Percentiles rank a stretch among this genome's conserved stretches.
Evolutionary conservation across 2,329 filamentous ascomycete genomes (phyloP).

Genomic region (Diplodia scrobiculata): DNA sequence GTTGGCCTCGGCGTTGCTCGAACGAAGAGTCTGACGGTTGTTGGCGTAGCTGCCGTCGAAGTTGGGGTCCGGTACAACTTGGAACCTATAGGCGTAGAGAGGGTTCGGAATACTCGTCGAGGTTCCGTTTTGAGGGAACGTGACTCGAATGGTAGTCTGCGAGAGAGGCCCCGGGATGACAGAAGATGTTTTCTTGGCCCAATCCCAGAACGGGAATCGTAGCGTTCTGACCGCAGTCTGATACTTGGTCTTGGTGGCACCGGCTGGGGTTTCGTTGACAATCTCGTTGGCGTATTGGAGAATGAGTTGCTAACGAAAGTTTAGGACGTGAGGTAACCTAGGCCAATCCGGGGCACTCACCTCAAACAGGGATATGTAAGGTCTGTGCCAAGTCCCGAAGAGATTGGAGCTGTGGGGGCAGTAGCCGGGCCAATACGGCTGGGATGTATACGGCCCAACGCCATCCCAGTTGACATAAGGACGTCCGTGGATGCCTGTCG

Average conservation of each 20-base stretch:
- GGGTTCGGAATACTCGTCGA: constrained; percentile 41
- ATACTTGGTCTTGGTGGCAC: constrained; percentile 40
- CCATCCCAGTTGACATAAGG: constrained; percentile 38
- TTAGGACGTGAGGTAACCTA: neutral
- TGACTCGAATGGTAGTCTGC: constrained; percentile 44
- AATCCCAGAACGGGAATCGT: constrained; percentile 51
- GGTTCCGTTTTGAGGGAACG: constrained; percentile 40
- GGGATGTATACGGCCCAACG: constrained; percentile 28
- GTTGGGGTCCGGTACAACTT: constrained; percentile 30
- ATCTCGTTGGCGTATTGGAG: constrained; percentile 42
- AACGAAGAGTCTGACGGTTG: constrained; percentile 51
- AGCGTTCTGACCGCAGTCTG: constrained; percentile 43
- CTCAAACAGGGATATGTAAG: constrained; percentile 69
- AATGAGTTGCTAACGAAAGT: constrained; percentile 41
- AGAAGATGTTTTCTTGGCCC: constrained; percentile 42
- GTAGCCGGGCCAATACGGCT: constrained; percentile 57
- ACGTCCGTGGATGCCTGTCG: constrained; percentile 41
- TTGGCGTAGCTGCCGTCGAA: constrained; percentile 41
- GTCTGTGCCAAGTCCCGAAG: constrained; percentile 83
- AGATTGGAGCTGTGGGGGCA: constrained; percentile 76
- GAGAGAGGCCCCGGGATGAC: constrained; percentile 39
- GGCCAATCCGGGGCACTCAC: constrained; percentile 39
- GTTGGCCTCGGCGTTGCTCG: constrained; percentile 24
- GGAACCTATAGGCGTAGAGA: constrained; percentile 44
- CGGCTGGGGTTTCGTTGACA: constrained; percentile 42